Conservation (phyloP, 352 stramenopile species). For the Peronospora farinosa region DNA sequence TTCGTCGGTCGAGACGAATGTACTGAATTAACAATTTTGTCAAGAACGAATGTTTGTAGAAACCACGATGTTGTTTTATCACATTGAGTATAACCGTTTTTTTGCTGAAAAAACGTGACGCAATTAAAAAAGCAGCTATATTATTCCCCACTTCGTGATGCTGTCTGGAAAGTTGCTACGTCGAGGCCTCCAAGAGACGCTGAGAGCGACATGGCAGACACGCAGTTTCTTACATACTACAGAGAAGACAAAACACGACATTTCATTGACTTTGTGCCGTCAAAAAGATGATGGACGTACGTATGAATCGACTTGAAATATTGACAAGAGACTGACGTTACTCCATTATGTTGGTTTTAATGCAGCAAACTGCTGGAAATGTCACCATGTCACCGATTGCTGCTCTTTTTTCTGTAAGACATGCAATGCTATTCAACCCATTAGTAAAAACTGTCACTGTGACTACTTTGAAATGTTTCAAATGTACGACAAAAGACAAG, state of each 20-base stretch:
- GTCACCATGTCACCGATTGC: conserved; percentile 71
- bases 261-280: conserved; percentile 5
- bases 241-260: conserved; percentile 30
- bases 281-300: conserved; percentile 20
- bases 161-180: conserved; percentile 31
- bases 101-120: too few species aligned
- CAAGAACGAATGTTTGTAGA: too few species aligned
- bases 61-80: too few species aligned
- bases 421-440: conserved; percentile 74
- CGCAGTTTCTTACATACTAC: conserved; percentile 19
- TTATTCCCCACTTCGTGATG: conserved; percentile 6
- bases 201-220: conserved; percentile 11
- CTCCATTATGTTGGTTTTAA: conserved; percentile 6
- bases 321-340: conserved; percentile 1
- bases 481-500: conserved; percentile 40
- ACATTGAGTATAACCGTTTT: too few species aligned
- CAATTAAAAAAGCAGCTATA: too few species aligned
- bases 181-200: conserved; percentile 22
- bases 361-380: conserved; percentile 71
- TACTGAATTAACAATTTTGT: too few species aligned
- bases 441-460: conserved; percentile 60
- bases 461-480: conserved; percentile 86
- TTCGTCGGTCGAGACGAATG: too few species aligned
- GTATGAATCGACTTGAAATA: not conserved
- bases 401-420: conserved; percentile 79